Base-by-base conservation (phyloP, 208 protist species). In the Angomonas desouzai region DNA sequence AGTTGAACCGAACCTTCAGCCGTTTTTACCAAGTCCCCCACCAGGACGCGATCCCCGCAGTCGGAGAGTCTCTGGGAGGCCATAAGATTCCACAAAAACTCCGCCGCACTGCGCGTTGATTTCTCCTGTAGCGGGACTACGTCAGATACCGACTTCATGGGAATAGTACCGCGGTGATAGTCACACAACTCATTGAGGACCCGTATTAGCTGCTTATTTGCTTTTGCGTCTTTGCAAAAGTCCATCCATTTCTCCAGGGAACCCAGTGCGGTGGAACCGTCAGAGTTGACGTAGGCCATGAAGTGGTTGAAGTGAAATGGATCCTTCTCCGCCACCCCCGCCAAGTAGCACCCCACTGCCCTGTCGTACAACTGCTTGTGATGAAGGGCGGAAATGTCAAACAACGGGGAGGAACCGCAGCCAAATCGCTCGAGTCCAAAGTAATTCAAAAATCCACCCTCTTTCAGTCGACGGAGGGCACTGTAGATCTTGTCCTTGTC, bases 21-120 rank as follows among this genome's bases (percentile, higher is more conserved):
- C n/a, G n/a, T 43, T 23, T 32, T 53, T 51, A 25, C 40, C n/a
- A 36, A 49, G 38, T 61, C 69, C 3, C 3, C 47, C 20, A 40
- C 48, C 23, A 66, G 70, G 4, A 92, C 78, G 48, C 91, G 29
- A 59, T 94, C 88, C 7, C 86, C 89, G 34, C 81, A 66, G 0
- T 70, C 69, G 0, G 87, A 22, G 22, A 96, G 36, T 9, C 89
- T 74, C 67, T 93, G 85, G 47, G 80, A 84, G 1, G 81, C 83
- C 79, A 92, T 88, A 2, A 83, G 80, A 67, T 96, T 96, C 87
- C 89, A 96, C 29, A 92, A 13, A 56, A 62, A 59, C 2, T 89
- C 64, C 1, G 61, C 55, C 13, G 34, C 30, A 51, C 40, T 61
- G 23, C 9, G 2, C 6, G 4, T 3, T 9, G 55, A 34, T 11